Conservation (phyloP, 2,329 filamentous ascomycete species). For the Talaromyces sp. region DNA sequence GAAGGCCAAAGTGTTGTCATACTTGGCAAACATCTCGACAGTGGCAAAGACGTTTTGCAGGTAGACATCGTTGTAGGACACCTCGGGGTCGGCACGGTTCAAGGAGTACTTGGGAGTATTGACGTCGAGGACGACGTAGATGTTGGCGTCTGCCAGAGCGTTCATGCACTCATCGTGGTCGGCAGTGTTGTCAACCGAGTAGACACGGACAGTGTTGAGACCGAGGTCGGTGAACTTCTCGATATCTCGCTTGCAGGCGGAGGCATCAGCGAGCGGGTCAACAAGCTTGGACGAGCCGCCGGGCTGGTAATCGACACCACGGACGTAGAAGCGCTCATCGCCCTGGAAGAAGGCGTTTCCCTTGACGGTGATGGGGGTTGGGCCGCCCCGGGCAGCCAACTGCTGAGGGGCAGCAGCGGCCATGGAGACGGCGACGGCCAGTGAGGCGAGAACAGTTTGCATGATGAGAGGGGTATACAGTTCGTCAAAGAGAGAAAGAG, state of each 20-base stretch:
- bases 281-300: slow-evolving; percentile 56
- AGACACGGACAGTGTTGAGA: slow-evolving; percentile 87
- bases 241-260: slow-evolving; percentile 72
- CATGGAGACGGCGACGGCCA: slow-evolving; percentile 39
- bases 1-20: slow-evolving; percentile 81
- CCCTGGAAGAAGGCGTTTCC: slow-evolving; percentile 64
- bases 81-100: slow-evolving; percentile 66
- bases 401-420: slow-evolving; percentile 40
- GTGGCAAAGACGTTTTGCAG: slow-evolving; percentile 83
- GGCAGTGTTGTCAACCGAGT: slow-evolving; percentile 81
- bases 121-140: slow-evolving; percentile 87
- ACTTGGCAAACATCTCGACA: slow-evolving; percentile 74
- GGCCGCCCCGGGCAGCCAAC: slow-evolving; percentile 34
- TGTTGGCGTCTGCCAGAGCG: slow-evolving; percentile 71
- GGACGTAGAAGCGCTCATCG: slow-evolving; percentile 49
- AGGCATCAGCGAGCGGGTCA: slow-evolving; percentile 70
- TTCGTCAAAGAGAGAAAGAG: neutral
- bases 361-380: slow-evolving; percentile 56
- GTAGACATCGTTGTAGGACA: slow-evolving; percentile 82
- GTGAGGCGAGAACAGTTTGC: slow-evolving; percentile 46
- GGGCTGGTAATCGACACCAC: slow-evolving; percentile 58
- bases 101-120: slow-evolving; percentile 88
- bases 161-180: slow-evolving; percentile 83
- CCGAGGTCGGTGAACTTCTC: slow-evolving; percentile 76
- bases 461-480: slow-evolving; percentile 32